Evolutionary conservation across 805 yeast species (phyloP), one percentile per base, ranked within the genome.

Genomic region (Crinitomyces ghanaensis): DNA sequence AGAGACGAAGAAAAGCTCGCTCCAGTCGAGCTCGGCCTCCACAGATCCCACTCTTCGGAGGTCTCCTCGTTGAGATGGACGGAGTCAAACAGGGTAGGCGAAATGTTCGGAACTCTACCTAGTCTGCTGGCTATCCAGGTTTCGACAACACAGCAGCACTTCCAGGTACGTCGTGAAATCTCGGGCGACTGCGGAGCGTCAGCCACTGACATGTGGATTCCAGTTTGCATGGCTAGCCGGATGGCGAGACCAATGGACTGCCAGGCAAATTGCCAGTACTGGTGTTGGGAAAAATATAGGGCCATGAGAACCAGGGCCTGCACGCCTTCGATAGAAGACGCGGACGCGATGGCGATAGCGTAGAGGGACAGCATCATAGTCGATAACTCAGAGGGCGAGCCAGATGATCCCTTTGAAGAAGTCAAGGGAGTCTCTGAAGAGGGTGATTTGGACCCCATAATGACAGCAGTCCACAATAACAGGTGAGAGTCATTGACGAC

Each of bases 31-130:
- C 26, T n/a, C 8, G 39, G 40, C 17, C 30, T 29, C 40, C 40
- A 37, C 15, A 37, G 17, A 18, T 37, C 40, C 40, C 40, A 37
- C 25, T 37, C 40, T 15, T 37, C 40, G 19, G 29, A 19, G 8
- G 28, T 33, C 7, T 37, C 40, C 17, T 37, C 38, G 4, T 26
- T 28, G 19, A 31, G 18, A 5, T 20, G 15, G 11, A 22, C 33
- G 7, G 29, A 5, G 4, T 23, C 29, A 16, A 34, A 37, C 18
- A 24, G 21, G 28, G 24, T 28, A 12, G 23, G 26, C n/a, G 32
- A 34, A 2, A 23, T 18, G 24, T 30, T 34, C 4, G 34, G 34
- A 12, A 19, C 18, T 13, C 40, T 25, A 5, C 40, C 40, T 3
- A 37, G 26, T 7, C 40, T 8, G 3, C 34, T 37, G 3, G 40